These are phyloP conservation scores for Penicillium sp. DNA, from an alignment of 2,329 filamentous ascomycete genomes.

Conservation along the genomic window DNA sequence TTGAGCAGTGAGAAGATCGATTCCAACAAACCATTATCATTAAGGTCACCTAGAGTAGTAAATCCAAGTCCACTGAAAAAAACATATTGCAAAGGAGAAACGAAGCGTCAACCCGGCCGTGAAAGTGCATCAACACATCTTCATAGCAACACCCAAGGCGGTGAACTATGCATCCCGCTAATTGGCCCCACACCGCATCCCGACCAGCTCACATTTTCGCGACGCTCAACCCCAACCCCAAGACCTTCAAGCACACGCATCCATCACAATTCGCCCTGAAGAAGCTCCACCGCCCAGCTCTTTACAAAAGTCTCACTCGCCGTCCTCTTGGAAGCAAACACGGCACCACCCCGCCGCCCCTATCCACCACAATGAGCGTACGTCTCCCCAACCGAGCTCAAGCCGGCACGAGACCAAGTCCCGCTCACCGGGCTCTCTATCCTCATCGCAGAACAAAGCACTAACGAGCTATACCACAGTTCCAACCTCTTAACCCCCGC, in stretches of 20 bases:
- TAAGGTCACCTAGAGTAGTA: not conserved
- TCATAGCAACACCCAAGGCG: slow-evolving; percentile 19
- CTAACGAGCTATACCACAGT: slow-evolving; percentile 47
- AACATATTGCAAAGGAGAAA: not conserved
- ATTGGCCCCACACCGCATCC: slow-evolving; percentile 25
- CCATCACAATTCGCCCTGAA: slow-evolving; percentile 13
- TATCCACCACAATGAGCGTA: slow-evolving; percentile 33
- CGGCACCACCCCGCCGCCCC: slow-evolving; percentile 3
- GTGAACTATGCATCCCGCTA: slow-evolving; percentile 14
- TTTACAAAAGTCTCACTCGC: not conserved
- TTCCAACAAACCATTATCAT: not conserved
- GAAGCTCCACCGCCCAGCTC: slow-evolving; percentile 2
- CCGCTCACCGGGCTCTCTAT: not conserved
- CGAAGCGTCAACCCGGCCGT: not conserved
- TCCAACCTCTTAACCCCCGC: slow-evolving; percentile 93
- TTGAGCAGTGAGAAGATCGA: not conserved
- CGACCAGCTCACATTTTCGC: slow-evolving; percentile 38
- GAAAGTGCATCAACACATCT: not conserved
- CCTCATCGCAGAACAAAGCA: not conserved
- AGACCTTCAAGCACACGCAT: slow-evolving; percentile 13
- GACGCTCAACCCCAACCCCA: slow-evolving; percentile 15
- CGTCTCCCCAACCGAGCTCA: slow-evolving; percentile 8
- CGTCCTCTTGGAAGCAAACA: not conserved
- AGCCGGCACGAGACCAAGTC: not conserved
- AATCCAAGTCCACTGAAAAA: not conserved